Base-by-base conservation (phyloP, 306 rosid species). In the Canavalia gladiata region DNA sequence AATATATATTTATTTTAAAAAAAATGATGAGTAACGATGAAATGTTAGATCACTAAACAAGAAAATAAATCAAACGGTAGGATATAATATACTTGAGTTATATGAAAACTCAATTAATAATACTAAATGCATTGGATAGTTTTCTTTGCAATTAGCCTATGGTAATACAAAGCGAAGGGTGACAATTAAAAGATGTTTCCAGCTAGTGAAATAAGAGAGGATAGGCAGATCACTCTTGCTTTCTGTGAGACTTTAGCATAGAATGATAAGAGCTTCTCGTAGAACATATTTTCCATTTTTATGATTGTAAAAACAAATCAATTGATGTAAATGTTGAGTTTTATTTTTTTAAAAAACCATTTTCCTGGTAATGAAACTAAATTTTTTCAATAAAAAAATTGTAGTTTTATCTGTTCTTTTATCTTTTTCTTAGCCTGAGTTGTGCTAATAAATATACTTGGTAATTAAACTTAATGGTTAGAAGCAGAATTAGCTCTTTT, bases 61-160 rank as follows among this genome's bases (percentile, higher is more conserved):
- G 75, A 80, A 63, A 59, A 67, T 70, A 74, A 43, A 73, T 25
- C 65, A 66, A 83, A 65, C 28, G 89, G 97, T 18, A 18, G 25
- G 25, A 18, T 18, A 18, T 18, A 18, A 18, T 18, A 18, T 18
- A 18, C 25, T 18, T 77, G 73, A 72, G 29, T 58, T 75, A 75
- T 76, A 30, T 58, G 63, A 64, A 82, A 60, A 3, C 41, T 49
- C 42, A 28, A 28, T 76, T 28, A 29, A 18, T 75, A 18, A 62
- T 13, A 18, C 42, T 72, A 33, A 56, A 67, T 68, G 62, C 1
- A 33, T 54, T 59, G 46, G 42, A 77, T 68, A 18, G 33, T 75
- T 75, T 52, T 6, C 25, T 45, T 84, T 79, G 9, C 11, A 62
- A 62, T 62, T 60, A 18, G 25, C 83, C 45, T n/a, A 18, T 18